Base-by-base conservation (phyloP, 768 basidiomycete genomes). In the Floccularia luteovirens region DNA sequence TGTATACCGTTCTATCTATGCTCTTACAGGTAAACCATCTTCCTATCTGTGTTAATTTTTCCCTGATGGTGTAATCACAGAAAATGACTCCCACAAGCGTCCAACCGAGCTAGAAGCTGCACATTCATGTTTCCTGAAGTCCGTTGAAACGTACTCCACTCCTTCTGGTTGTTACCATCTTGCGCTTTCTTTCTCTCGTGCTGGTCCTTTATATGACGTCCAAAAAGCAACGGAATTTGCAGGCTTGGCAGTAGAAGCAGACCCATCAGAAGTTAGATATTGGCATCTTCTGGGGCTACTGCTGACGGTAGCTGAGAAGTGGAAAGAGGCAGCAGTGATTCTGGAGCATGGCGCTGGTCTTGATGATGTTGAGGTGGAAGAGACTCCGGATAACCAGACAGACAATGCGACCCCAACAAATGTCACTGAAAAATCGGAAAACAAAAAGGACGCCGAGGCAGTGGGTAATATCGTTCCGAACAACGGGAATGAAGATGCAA, bases 211-310 rank as follows among this genome's bases (percentile, higher is more conserved):
- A 3, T 79, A 82, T 19, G 72, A 87, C 46, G 60, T 92, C 24
- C 67, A 75, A n/a, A 62, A 69, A 21, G 89, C 92, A 0, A 72
- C 85, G 5, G 59, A 70, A 11, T 65, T 77, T 37, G 85, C 88
- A 0, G 78, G 82, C 4, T 52, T 65, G 3, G 86, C 91, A 1
- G 77, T 94, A 2, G 85, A 92, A 55, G 67, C 70, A 4, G 77
- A 82, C 22, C 66, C 82, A 0, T 55, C 51, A 28, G 72, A 74
- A 41, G 62, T 87, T 19, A 73, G 88, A 30, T 83, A 86, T 39
- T 97, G 92, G 93, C 94, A 97, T 59, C 73, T 97, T 12, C 70
- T 97, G 0, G 90, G 86, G 0, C 63, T 97, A 3, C 58, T 94
- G 8, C 67, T 93, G n/a, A 79, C 80, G 0, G 82, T 85, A 6